Evolutionary conservation across 2,329 filamentous ascomycete species (phyloP).

Genomic region (Alternaria postmessia): DNA sequence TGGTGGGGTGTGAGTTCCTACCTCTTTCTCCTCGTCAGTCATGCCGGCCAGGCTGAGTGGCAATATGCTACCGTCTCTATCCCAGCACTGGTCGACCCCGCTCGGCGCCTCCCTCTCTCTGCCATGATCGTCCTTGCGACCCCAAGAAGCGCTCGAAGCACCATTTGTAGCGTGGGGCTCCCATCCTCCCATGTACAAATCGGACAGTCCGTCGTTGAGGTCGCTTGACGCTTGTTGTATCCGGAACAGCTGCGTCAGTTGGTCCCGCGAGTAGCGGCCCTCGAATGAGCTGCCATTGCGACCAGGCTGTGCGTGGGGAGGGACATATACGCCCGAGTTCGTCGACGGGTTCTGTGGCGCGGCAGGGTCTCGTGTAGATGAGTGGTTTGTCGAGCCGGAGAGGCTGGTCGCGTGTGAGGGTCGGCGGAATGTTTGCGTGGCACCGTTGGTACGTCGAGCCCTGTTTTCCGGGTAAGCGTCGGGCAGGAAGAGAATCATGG

Average conservation of each 20-base stretch:
- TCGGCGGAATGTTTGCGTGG: conserved; percentile 72
- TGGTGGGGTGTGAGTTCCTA: conserved; percentile 47
- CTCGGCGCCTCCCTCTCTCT: conserved; percentile 76
- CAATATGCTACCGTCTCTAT: conserved; percentile 71
- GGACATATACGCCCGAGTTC: conserved; percentile 64
- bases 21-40: conserved; percentile 72
- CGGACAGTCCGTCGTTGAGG: conserved; percentile 68
- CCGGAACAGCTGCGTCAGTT: conserved; percentile 78
- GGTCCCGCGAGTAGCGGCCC: conserved; percentile 77
- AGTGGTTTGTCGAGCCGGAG: conserved; percentile 51
- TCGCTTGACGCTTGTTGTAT: conserved; percentile 62
- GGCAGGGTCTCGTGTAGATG: conserved; percentile 41
- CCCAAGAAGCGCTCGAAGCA: conserved; percentile 69
- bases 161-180: conserved; percentile 77
- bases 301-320: conserved; percentile 66
- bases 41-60: conserved; percentile 79
- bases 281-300: conserved; percentile 65
- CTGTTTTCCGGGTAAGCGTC: conserved; percentile 49
- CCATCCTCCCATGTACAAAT: conserved; percentile 79
- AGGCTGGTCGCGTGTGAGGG: conserved; percentile 66
- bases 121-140: conserved; percentile 73
- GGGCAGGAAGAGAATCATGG: conserved; percentile 9
- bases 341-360: conserved; percentile 42
- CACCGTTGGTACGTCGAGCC: conserved; percentile 71
- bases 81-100: conserved; percentile 94